phyloP scores from a whole-genome alignment of 192 early-diverging fungal genomes.

The Phycomyces blakesleeanus region DNA sequence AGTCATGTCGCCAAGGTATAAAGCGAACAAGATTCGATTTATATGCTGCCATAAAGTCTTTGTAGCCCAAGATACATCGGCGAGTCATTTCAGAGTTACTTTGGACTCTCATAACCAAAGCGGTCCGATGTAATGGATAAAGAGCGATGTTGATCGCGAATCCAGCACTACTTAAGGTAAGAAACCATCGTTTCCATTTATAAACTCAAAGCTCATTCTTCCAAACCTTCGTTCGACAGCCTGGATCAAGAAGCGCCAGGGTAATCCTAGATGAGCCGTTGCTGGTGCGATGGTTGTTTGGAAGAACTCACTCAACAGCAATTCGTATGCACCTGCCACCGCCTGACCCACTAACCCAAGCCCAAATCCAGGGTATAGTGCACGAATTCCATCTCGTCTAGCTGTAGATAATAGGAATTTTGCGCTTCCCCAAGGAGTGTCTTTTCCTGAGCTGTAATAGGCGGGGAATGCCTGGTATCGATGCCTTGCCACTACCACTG shows the following conservation, averaged over 20 bases:
- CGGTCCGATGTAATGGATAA: slow-evolving; percentile 29
- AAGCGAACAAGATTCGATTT: slow-evolving; percentile 17
- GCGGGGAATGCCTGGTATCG: slow-evolving; percentile 21
- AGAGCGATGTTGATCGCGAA: slow-evolving; percentile 26
- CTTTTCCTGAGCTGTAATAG: slow-evolving; percentile 4
- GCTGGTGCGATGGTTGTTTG: background rate
- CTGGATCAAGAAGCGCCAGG: background rate
- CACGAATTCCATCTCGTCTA: slow-evolving; percentile 12
- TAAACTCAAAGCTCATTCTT: background rate
- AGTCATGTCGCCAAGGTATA: background rate
- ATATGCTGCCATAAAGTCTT: slow-evolving; percentile 17
- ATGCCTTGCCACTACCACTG: slow-evolving; percentile 33
- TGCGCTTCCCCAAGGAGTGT: slow-evolving; percentile 15
- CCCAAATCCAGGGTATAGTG: slow-evolving; percentile 34
- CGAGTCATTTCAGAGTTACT: slow-evolving; percentile 8
- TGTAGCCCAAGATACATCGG: slow-evolving; percentile 3
- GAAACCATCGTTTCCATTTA: background rate
- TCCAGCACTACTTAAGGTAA: background rate
- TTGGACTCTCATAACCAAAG: slow-evolving; percentile 30
- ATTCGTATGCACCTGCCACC: slow-evolving; percentile 26
- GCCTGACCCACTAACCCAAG: slow-evolving; percentile 31
- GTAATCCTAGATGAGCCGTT: background rate
- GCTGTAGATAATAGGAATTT: background rate
- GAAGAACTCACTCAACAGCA: background rate
- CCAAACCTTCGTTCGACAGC: background rate